Evolutionary conservation across 1,284 basidiomycete genomes (phyloP).

Genomic region (Flammula alnicola): DNA sequence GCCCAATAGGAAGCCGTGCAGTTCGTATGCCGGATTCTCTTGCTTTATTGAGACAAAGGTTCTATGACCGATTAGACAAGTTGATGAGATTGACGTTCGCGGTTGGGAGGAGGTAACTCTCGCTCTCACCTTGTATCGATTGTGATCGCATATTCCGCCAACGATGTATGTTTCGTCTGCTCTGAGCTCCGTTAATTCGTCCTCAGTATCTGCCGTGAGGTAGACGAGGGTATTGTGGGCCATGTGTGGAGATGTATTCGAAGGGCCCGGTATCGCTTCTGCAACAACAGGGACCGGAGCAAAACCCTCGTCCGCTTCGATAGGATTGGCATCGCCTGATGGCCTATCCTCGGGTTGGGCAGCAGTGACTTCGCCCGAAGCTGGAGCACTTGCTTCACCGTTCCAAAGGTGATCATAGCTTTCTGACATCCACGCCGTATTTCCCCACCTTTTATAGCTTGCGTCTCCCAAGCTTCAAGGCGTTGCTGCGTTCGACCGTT

Average conservation of each 20-base stretch:
- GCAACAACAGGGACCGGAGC: slow-evolving; percentile 13
- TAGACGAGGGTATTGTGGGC: slow-evolving; percentile 75
- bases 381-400: slow-evolving; percentile 14
- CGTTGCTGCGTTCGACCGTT: slow-evolving; percentile 69
- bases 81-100: slow-evolving; percentile 18
- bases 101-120: slow-evolving; percentile 7
- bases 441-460: slow-evolving; percentile 79
- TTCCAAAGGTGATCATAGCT: slow-evolving; percentile 74
- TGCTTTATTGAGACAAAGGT: slow-evolving; percentile 90
- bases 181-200: slow-evolving; percentile 81
- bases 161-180: slow-evolving; percentile 93
- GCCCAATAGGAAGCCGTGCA: slow-evolving; percentile 92
- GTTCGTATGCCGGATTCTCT: slow-evolving; percentile 74
- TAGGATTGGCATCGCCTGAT: slow-evolving; percentile 1
- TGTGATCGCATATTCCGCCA: slow-evolving; percentile 95
- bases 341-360: not conserved
- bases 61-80: slow-evolving; percentile 49
- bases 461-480: slow-evolving; percentile 75
- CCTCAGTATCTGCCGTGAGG: slow-evolving; percentile 92
- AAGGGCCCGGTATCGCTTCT: slow-evolving; percentile 23
- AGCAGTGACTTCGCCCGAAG: slow-evolving; percentile 5
- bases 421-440: slow-evolving; percentile 83
- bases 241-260: slow-evolving; percentile 26
- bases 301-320: slow-evolving; percentile 11
- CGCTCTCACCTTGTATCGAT: slow-evolving; percentile 85